These are phyloP conservation scores for Dothidotthia symphoricarpi DNA, from an alignment of 2,329 filamentous ascomycete species.

Conservation along the genomic window DNA sequence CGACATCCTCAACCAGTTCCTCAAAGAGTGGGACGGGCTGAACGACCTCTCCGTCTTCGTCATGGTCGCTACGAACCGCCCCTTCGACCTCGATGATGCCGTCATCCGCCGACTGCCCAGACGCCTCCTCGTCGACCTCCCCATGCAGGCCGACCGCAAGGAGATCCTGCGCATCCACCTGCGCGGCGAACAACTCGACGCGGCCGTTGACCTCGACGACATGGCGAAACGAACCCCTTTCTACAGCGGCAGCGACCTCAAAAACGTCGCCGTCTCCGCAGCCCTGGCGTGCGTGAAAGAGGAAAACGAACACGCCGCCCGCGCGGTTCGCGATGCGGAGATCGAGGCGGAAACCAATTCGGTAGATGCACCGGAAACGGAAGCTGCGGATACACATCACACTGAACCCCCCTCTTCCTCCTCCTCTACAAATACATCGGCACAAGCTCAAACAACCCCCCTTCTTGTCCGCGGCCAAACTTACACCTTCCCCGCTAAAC, in stretches of 20 bases:
- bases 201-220: conserved; percentile 59
- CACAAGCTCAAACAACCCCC: conserved; percentile 33
- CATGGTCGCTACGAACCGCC: conserved; percentile 95
- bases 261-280: conserved; percentile 77
- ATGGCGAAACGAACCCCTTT: conserved; percentile 68
- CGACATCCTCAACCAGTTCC: conserved; percentile 93
- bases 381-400: conserved; percentile 1
- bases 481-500: conserved; percentile 66
- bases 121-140: conserved; percentile 71
- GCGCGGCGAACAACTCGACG: conserved; percentile 63
- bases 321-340: conserved; percentile 23
- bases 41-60: conserved; percentile 82
- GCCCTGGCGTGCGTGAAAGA: conserved; percentile 77
- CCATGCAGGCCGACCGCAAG: conserved; percentile 63
- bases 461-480: conserved; percentile 33
- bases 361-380: not conserved
- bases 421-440: conserved; percentile 5
- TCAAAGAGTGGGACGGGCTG: conserved; percentile 96
- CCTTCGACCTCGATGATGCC: conserved; percentile 90
- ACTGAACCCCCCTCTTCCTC: conserved; percentile 1
- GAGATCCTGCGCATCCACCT: conserved; percentile 72
- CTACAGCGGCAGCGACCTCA: conserved; percentile 81
- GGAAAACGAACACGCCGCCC: conserved; percentile 54
- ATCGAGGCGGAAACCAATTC: not conserved
- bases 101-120: conserved; percentile 74